phyloP scores from a whole-genome alignment of 2,329 filamentous ascomycete species.

The Alternaria ventricosa region DNA sequence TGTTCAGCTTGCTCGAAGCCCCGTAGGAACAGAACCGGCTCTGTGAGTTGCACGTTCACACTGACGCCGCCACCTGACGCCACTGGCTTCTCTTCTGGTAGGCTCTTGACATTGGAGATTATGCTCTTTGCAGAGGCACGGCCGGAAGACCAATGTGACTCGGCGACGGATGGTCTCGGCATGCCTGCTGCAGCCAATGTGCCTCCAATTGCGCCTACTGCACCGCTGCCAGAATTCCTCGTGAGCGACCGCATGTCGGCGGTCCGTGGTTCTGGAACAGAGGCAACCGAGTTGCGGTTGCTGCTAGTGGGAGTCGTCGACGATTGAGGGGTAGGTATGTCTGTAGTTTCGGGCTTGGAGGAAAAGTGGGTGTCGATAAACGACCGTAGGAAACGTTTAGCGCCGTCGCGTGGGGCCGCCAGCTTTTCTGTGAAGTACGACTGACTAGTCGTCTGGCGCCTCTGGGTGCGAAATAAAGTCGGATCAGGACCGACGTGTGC shows the following conservation, averaged over 20 bases:
- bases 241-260: constrained; percentile 50
- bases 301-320: constrained; percentile 34
- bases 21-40: constrained; percentile 80
- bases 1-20: constrained; percentile 76
- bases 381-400: constrained; percentile 57
- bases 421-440: constrained; percentile 54
- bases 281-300: constrained; percentile 33
- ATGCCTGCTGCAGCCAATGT: constrained; percentile 48
- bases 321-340: constrained; percentile 30
- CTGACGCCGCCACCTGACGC: constrained; percentile 77
- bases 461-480: constrained; percentile 32
- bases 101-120: constrained; percentile 38
- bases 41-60: constrained; percentile 76
- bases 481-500: constrained; percentile 56
- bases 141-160: constrained; percentile 49
- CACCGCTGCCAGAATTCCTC: constrained; percentile 48
- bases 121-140: constrained; percentile 43
- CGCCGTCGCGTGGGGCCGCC: constrained; percentile 58
- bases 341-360: constrained; percentile 27
- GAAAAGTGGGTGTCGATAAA: constrained; percentile 51
- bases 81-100: constrained; percentile 70
- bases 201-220: constrained; percentile 25
- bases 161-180: constrained; percentile 50
- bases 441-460: constrained; percentile 42
- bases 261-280: constrained; percentile 36